Evolutionary conservation across 2,329 filamentous ascomycete genomes (phyloP), one percentile per base, ranked within the genome.

Genomic region (Pseudofabraea citricarpa): DNA sequence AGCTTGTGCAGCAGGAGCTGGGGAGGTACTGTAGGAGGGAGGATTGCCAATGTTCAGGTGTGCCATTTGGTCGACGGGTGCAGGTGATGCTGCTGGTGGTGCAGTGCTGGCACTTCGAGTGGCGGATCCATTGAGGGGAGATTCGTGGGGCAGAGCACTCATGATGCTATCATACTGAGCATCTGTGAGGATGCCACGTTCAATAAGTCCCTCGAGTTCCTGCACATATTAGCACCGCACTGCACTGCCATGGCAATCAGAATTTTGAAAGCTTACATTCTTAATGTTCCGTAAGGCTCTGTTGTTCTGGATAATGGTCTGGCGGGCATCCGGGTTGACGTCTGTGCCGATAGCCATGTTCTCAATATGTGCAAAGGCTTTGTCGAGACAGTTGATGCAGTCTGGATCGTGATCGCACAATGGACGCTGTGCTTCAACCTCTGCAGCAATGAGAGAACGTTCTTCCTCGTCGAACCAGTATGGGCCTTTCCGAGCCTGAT

Each of bases 181-280:
- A 47, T 87, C 82, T 50, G 77, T 81, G 63, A 97, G 87, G 59
- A 90, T 74, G 53, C 83, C 83, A 59, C 85, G 81, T 64, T 95
- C 90, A 54, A 88, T 79, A 48, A 97, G 86, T 55, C 83, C 86
- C 66, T 95, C 90, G 48, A 96, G 85, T 71, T 96, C 90, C 90
- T 95, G 54, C 8, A 4, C 31, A n/a, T 33, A 36, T 54, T 46
- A 58, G 56, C 13, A 12, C 18, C 22, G 19, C 16, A 18, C 15
- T 33, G n/a, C n/a, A n/a, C n/a, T n/a, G n/a, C 15, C 13, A 23
- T 2, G n/a, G 23, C 19, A 41, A 15, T 9, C 26, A 9, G 8
- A 7, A 12, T 27, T 7, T 15, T 35, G 12, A 15, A 12, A 26
- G 45, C 55, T 31, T 52, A 60, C 60, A 54, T 60, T 62, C 50